Evolutionary conservation across 345 rosid genomes (phyloP), one percentile per base, ranked within the genome.

Genomic region (Linum tenue): DNA sequence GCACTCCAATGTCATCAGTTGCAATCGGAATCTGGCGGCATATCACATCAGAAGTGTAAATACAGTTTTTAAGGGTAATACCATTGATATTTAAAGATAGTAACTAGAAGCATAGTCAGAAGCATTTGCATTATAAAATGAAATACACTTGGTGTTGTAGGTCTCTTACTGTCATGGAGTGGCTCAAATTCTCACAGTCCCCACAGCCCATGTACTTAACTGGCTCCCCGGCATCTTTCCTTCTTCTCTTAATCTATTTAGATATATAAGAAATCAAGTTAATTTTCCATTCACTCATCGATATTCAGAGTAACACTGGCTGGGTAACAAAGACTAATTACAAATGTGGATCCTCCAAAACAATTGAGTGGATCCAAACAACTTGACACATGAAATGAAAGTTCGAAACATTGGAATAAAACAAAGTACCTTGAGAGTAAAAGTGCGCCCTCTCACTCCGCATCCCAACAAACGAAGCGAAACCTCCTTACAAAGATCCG

Each of bases 131-230:
- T 41, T 8, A 22, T 44, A 44, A 44, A 9, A 44, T 2, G 12
- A 44, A 44, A 14, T 44, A 5, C 7, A 44, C 51, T 44, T 44
- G 51, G 51, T 7, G 12, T 7, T 44, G 38, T n/a, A 22, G 37
- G 5, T 17, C 51, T 63, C n/a, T 56, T 86, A 89, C 96, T 77
- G 94, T 90, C 44, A 79, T 69, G 55, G 97, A 84, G 75, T 91
- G 98, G 57, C 96, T 90, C 71, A 87, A 65, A 70, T 86, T 92
- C 78, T 90, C 97, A 77, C 96, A 90, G 62, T 80, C 90, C 60
- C 97, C 97, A 70, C 82, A 82, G 15, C 98, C 97, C 97, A 92
- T 88, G 70, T 76, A 92, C 81, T 92, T 92, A n/a, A 71, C 50
- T 70, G 98, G 96, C 76, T 90, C 96, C 64, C 39, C 86, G 9